Conservation (phyloP, 2,329 filamentous ascomycete genomes). For the Hysterium pulicare region DNA sequence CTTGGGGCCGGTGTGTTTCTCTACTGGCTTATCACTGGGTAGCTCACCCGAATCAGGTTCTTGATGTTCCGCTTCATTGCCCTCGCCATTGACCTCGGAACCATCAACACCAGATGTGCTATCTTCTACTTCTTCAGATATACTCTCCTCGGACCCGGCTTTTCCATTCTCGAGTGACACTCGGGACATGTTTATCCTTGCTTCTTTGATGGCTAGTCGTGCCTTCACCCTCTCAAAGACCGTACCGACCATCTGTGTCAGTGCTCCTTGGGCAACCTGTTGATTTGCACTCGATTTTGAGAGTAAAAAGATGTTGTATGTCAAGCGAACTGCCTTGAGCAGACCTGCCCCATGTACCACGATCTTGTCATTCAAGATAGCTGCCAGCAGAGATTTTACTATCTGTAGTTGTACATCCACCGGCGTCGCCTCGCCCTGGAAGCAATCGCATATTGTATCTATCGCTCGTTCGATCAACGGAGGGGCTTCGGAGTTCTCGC, state of each 20-base stretch:
- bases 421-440: constrained; percentile 91
- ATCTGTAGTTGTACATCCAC: constrained; percentile 95
- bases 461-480: constrained; percentile 96
- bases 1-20: constrained; percentile 52
- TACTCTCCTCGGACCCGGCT: constrained; percentile 30
- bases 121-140: constrained; percentile 22
- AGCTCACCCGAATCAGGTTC: constrained; percentile 34
- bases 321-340: constrained; percentile 92
- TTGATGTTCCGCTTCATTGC: constrained; percentile 36
- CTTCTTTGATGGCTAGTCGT: constrained; percentile 81
- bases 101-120: constrained; percentile 22
- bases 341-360: constrained; percentile 95
- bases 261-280: constrained; percentile 91
- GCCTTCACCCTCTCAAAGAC: constrained; percentile 94
- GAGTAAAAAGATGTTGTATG: constrained; percentile 97
- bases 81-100: constrained; percentile 35
- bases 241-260: constrained; percentile 98
- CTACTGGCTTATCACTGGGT: constrained; percentile 43
- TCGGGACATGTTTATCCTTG: constrained; percentile 57
- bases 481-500: constrained; percentile 42
- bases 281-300: constrained; percentile 94
- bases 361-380: constrained; percentile 97
- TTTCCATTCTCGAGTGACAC: constrained; percentile 39
- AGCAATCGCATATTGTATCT: constrained; percentile 98
- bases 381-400: constrained; percentile 91